A percentile compares a stretch with the other conserved stretches of the same genome.
Evolutionary conservation across 2,329 filamentous ascomycete species (phyloP).

Genomic region (Epichloe sylvatica): DNA sequence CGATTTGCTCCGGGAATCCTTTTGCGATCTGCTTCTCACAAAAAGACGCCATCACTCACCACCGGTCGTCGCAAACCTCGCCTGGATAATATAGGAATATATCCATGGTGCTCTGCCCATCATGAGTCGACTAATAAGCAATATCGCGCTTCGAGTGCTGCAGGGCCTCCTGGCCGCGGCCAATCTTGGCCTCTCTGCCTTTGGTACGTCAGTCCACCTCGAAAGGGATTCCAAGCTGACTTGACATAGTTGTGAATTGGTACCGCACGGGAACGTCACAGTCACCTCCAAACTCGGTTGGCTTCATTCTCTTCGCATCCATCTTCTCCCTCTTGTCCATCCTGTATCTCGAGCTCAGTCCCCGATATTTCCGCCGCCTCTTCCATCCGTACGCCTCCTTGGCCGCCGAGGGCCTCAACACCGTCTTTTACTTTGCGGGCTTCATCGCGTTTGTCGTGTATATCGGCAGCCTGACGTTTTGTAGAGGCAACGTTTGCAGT

Average conservation of each 20-base stretch:
- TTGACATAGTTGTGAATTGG: constrained; percentile 42
- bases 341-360: constrained; percentile 36
- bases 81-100: not conserved
- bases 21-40: not conserved
- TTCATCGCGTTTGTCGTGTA: constrained; percentile 46
- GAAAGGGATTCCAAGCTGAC: not conserved
- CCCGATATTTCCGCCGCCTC: constrained; percentile 29
- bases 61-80: not conserved
- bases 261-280: constrained; percentile 42
- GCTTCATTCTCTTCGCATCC: constrained; percentile 43
- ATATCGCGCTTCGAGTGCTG: constrained; percentile 8
- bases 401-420: constrained; percentile 36
- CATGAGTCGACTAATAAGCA: constrained; percentile 9
- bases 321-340: constrained; percentile 41
- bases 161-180: constrained; percentile 9
- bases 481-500: constrained; percentile 41
- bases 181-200: constrained; percentile 10
- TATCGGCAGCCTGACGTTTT: constrained; percentile 41
- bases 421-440: constrained; percentile 43
- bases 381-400: constrained; percentile 36
- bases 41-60: not conserved
- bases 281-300: constrained; percentile 40
- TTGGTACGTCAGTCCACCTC: constrained; percentile 6
- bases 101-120: not conserved
- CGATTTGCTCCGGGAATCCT: not conserved